Base-by-base conservation (phyloP, 1,139 yeast genomes). In the Debaryomycetaceae sp. region DNA sequence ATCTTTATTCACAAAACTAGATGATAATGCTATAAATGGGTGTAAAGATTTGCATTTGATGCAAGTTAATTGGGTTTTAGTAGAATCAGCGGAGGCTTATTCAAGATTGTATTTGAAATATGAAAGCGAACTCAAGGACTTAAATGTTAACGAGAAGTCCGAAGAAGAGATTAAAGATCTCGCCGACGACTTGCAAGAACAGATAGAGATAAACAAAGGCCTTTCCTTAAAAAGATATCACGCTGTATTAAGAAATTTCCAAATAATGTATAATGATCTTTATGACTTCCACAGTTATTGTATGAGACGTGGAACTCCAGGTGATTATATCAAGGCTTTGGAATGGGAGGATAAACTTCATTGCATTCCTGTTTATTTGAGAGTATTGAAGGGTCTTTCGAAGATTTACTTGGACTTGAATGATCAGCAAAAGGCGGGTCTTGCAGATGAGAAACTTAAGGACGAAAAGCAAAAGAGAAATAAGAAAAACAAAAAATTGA, bases 271-370 rank as follows among this genome's bases (percentile, higher is more conserved):
- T 57, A 79, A 79, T 46, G 98, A 94, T 56, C 97, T 92, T 64
- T 78, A 85, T 51, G 99, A 92, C 59, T 92, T 92, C 81, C 98
- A 92, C 61, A 83, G 86, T 34, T 92, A 88, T 61, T 85, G 96
- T 59, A 79, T 87, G 73, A 80, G 97, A 65, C 81, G 85, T 52
- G 98, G 98, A 13, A 87, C 98, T 5, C 83, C 94, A 19, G 75
- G 95, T 46, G 83, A 92, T 17, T 92, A 92, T 56, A 52, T 87
- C 30, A 82, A 80, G 19, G 79, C 87, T 72, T 52, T 91, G 40
- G 63, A 70, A 36, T 92, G 98, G 98, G 95, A 83, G 45, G 94
- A 89, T 55, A 58, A 66, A 17, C 61, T 92, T 33, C 88, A 75
- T 56, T 61, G 80, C 3, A 80, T 86, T 33, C 88, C 94, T 3